Conservation (phyloP, 805 yeast species). For the Cyberlindnera subsufficiens region DNA sequence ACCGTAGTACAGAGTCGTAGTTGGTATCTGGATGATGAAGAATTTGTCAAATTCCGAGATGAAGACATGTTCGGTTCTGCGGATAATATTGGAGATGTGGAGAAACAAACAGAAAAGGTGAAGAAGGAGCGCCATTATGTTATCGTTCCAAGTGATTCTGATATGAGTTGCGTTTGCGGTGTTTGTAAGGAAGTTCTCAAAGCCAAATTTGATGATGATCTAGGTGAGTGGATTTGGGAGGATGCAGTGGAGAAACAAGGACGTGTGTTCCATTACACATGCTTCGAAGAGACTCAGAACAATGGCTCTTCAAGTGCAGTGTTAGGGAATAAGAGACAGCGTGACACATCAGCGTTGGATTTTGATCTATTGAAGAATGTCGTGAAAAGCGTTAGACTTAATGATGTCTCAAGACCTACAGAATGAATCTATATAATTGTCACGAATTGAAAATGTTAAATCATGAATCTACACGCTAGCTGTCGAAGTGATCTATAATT, state of each 20-base stretch:
- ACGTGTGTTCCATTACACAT: constrained; percentile 58
- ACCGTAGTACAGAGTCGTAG: constrained; percentile 60
- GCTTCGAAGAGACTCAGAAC: constrained; percentile 54
- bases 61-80: constrained; percentile 35
- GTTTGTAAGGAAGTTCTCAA: constrained; percentile 62
- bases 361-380: constrained; percentile 12
- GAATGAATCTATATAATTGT: too few species aligned
- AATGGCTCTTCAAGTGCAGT: constrained; percentile 3
- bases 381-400: constrained; percentile 13
- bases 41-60: constrained; percentile 74
- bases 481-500: too few species aligned
- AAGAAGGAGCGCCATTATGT: constrained; percentile 23
- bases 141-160: constrained; percentile 20
- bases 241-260: constrained; percentile 51
- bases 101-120: constrained; percentile 6
- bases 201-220: constrained; percentile 65
- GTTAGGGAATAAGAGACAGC: constrained; percentile 7
- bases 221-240: constrained; percentile 80
- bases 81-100: constrained; percentile 8
- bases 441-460: too few species aligned
- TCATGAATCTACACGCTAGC: too few species aligned
- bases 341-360: constrained; percentile 10
- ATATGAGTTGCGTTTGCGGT: constrained; percentile 56
- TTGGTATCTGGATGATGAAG: constrained; percentile 72
- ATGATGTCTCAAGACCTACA: not conserved